A percentile compares a stretch with the other conserved stretches of the same genome.
Evolutionary conservation across 106 monocot species (phyloP).

Genomic region (Platanthera guangdongensis): DNA sequence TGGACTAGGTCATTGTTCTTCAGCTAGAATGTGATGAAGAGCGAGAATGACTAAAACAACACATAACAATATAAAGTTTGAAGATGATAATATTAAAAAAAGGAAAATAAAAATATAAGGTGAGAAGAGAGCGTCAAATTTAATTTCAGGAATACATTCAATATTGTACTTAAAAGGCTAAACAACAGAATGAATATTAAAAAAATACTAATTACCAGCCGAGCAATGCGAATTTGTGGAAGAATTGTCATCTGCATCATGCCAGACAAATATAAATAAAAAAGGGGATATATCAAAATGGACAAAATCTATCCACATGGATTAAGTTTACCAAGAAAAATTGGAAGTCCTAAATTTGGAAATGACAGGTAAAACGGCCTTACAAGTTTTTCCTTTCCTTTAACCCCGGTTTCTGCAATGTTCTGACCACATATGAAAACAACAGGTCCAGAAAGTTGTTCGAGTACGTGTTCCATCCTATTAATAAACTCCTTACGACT

Average conservation of each 20-base stretch:
- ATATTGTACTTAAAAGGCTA: neutral
- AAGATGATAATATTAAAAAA: neutral
- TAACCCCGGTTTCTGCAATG: slow-evolving; percentile 46
- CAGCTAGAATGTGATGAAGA: neutral
- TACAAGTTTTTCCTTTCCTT: slow-evolving; percentile 82
- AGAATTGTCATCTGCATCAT: slow-evolving; percentile 67
- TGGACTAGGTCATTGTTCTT: neutral
- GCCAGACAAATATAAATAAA: slow-evolving; percentile 1
- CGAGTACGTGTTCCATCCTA: slow-evolving; percentile 69
- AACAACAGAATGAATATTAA: neutral
- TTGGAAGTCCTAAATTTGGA: neutral
- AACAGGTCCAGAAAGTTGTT: slow-evolving; percentile 60
- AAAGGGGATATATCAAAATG: neutral
- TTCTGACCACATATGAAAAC: slow-evolving; percentile 85
- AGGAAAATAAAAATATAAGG: neutral
- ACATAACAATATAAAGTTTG: neutral
- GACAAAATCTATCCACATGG: neutral
- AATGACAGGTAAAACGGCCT: slow-evolving; percentile 9
- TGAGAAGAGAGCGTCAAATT: neutral
- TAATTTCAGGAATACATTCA: neutral
- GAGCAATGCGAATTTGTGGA: slow-evolving; percentile 65
- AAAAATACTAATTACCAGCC: slow-evolving; percentile 41
- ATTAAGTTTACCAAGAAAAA: neutral
- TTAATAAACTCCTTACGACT: slow-evolving; percentile 56
- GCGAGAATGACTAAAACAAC: neutral